Evolutionary conservation across 768 basidiomycete genomes (phyloP), one percentile per base, ranked within the genome.

Genomic region (Suillus decipiens): DNA sequence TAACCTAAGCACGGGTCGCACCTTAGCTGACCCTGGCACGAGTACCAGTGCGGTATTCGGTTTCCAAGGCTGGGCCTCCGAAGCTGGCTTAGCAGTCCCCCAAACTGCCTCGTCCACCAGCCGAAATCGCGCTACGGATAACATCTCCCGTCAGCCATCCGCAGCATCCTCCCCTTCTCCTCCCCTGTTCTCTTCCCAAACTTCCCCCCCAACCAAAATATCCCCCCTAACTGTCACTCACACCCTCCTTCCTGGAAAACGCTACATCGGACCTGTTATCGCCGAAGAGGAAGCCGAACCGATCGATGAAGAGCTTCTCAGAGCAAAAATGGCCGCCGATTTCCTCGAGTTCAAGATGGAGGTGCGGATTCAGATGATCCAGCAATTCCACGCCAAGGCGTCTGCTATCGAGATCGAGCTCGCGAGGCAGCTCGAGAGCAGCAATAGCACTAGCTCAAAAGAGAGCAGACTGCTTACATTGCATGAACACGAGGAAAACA

Each of bases 281-380:
- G 15, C 59, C 5, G 74, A 75, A 17, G 75, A 76, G 43, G 73
- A 73, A 0, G 59, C 59, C 2, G 70, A 76, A 41, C 70, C 74
- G 19, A 15, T 71, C 53, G 73, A 74, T 60, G 68, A 71, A 42
- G 67, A 65, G 1, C 63, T 73, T 54, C 65, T 76, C 43, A 74
- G 64, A 64, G 76, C 71, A 54, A 76, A 72, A 63, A 74, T 76
- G 74, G 73, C 74, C 12, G 69, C 66, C 33, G 73, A 75, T 2
- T 76, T 71, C 39, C 75, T 73, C 2, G 67, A 70, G 48, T 75
- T 68, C 43, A 75, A 76, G 63, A 57, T 73, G 43, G 61, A 70
- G 41, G 69, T 75, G 19, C 75, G 75, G 7, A 75, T 76, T 6
- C 73, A 75, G 64, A 75, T 75, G 74, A 75, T 75, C 34, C 69